These are phyloP conservation scores for Oxyria digyna DNA, from an alignment of 148 eudicot species.

Conservation along the genomic window DNA sequence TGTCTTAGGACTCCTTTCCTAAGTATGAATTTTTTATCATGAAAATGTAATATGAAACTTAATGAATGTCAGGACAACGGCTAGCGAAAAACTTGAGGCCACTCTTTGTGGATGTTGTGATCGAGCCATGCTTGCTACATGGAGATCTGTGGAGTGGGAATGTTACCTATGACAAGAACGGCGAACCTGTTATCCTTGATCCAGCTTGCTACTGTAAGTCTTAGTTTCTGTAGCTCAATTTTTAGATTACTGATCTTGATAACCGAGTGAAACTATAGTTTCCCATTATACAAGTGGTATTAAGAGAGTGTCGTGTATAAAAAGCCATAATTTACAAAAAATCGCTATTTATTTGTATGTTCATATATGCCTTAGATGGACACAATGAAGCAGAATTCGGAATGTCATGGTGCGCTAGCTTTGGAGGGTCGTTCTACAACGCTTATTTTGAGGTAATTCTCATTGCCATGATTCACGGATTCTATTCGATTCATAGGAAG, in stretches of 20 bases:
- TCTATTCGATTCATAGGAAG: background rate
- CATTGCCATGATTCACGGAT: background rate
- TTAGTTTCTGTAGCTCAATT: constrained; percentile 3
- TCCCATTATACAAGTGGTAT: background rate
- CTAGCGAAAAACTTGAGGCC: constrained; percentile 60
- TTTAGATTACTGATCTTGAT: background rate
- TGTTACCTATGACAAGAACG: constrained; percentile 68
- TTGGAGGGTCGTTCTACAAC: constrained; percentile 75
- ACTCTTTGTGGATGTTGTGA: constrained; percentile 53
- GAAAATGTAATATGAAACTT: too few species aligned
- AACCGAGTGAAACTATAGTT: background rate
- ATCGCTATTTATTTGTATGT: constrained; percentile 3
- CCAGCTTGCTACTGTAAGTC: constrained; percentile 98
- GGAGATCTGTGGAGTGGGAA: constrained; percentile 99
- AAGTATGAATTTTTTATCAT: too few species aligned
- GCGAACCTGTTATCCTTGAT: constrained; percentile 90
- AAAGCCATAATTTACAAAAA: too few species aligned
- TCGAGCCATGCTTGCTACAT: constrained; percentile 91
- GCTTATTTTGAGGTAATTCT: constrained; percentile 79
- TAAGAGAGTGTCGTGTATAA: background rate
- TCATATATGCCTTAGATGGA: constrained; percentile 42
- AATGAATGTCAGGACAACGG: constrained; percentile 53
- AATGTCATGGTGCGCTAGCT: constrained; percentile 99
- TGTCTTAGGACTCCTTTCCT: background rate
- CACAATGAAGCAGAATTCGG: constrained; percentile 99